These are phyloP conservation scores for Phylloporus gajari DNA, from an alignment of 1,284 basidiomycete genomes.

Conservation along the genomic window DNA sequence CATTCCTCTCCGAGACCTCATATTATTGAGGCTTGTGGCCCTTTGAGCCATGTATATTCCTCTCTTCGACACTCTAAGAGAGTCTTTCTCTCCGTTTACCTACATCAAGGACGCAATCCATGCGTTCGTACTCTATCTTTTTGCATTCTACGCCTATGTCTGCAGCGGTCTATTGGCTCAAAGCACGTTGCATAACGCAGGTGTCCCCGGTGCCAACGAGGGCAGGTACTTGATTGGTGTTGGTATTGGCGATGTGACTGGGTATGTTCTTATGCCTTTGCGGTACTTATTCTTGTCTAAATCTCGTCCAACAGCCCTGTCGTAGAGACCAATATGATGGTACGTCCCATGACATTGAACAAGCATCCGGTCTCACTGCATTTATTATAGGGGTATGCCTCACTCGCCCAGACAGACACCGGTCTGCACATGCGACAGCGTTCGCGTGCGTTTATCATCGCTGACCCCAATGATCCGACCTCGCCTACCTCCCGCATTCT, in stretches of 20 bases:
- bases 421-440: constrained; percentile 85
- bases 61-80: constrained; percentile 18
- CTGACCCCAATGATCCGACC: constrained; percentile 51
- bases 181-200: neutral
- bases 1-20: no score
- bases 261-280: constrained; percentile 49
- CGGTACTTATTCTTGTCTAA: constrained; percentile 1
- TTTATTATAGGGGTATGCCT: constrained; percentile 73
- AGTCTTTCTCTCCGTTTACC: constrained; percentile 23
- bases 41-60: constrained; percentile 37
- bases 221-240: constrained; percentile 41
- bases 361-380: constrained; percentile 10
- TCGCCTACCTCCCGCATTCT: constrained; percentile 68
- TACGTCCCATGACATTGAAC: constrained; percentile 37
- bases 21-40: no score
- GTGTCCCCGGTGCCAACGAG: constrained; percentile 9
- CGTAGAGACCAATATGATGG: constrained; percentile 84
- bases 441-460: constrained; percentile 81
- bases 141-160: constrained; percentile 20
- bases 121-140: constrained; percentile 31
- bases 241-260: constrained; percentile 82
- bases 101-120: constrained; percentile 29
- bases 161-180: constrained; percentile 1
- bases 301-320: constrained; percentile 60
- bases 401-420: constrained; percentile 73